Evolutionary conservation across 208 protist species (phyloP), one percentile per base, ranked within the genome.

Genomic region (Leishmania tarentolae): DNA sequence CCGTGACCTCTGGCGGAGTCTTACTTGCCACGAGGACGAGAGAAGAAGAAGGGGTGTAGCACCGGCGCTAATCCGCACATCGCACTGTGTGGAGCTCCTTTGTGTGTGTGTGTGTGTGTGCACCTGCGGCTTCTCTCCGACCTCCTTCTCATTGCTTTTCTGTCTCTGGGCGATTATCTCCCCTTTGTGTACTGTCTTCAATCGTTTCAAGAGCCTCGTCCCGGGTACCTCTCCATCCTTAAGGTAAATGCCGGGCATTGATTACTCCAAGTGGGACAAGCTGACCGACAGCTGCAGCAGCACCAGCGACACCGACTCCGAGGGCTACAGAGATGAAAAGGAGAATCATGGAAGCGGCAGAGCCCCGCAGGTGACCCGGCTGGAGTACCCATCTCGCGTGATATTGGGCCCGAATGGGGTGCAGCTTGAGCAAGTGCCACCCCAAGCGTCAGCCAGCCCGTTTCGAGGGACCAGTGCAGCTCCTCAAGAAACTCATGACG

Each of bases 241-340:
- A 13, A 31, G 24, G 59, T 11, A 35, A 17, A 88, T 88, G 85
- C 44, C 85, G 2, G 88, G 90, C 3, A 95, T 97, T 71, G 93
- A 97, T 74, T 97, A 97, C 86, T 95, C 91, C 7, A 97, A 95
- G 72, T 97, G 93, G 92, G 91, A 97, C 63, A 87, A 85, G 65
- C 68, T 96, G 13, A 79, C 83, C n/a, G 80, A 85, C 57, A 91
- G 84, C 77, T 80, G 72, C n/a, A 81, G 75, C 77, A 57, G 44
- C 15, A n/a, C n/a, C n/a, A n/a, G 46, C 46, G 24, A 31, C 31
- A 59, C 44, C 24, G 75, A 81, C 42, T 21, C 6, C 3, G 50
- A 56, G 3, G 21, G 37, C 35, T 35, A 71, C 44, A 59, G 71
- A 3, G 61, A 68, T n/a, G 31, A 78, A 2, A 46, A 63, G 6